Conservation (phyloP, 805 yeast genomes). For the Starmerella stigmatis region DNA sequence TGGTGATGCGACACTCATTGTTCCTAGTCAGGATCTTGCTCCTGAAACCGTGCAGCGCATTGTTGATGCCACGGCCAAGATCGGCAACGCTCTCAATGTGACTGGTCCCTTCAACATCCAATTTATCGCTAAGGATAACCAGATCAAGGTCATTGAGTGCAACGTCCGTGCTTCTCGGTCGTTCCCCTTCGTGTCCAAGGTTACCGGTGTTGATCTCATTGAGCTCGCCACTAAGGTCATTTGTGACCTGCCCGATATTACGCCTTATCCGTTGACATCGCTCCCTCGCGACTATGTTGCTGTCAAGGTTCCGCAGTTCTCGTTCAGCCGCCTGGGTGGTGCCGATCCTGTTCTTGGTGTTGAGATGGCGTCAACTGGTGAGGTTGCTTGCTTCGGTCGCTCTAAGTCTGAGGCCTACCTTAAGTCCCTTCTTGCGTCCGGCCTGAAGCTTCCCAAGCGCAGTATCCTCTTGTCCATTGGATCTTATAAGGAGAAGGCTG, state of each 20-base stretch:
- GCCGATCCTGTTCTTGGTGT: constrained; percentile 98
- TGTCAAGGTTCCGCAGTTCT: constrained; percentile 92
- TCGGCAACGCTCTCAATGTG: constrained; percentile 86
- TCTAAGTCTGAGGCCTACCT: constrained; percentile 95
- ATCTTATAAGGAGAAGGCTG: constrained; percentile 91
- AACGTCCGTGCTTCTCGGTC: constrained; percentile 99
- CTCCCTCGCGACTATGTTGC: constrained; percentile 93
- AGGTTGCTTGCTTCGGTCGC: constrained; percentile 93
- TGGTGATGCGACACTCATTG: constrained; percentile 95
- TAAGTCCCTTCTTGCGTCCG: constrained; percentile 89
- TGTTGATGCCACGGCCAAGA: constrained; percentile 91
- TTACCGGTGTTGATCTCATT: constrained; percentile 88
- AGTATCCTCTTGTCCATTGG: constrained; percentile 90
- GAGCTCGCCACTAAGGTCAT: constrained; percentile 96
- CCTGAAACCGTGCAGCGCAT: constrained; percentile 85
- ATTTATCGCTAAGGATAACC: constrained; percentile 89
- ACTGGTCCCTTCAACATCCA: constrained; percentile 98
- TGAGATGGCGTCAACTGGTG: constrained; percentile 99
- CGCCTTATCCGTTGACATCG: constrained; percentile 81
- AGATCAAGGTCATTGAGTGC: constrained; percentile 96
- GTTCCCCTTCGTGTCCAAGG: constrained; percentile 96
- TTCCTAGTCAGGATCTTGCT: constrained; percentile 92
- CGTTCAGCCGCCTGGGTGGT: constrained; percentile 92
- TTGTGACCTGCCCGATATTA: constrained; percentile 39
- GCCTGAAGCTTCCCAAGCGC: constrained; percentile 89